Percentiles rank a stretch among this genome's conserved stretches.
Evolutionary conservation across 2,329 filamentous ascomycete species (phyloP).

Genomic region (Ophiostoma populinum): DNA sequence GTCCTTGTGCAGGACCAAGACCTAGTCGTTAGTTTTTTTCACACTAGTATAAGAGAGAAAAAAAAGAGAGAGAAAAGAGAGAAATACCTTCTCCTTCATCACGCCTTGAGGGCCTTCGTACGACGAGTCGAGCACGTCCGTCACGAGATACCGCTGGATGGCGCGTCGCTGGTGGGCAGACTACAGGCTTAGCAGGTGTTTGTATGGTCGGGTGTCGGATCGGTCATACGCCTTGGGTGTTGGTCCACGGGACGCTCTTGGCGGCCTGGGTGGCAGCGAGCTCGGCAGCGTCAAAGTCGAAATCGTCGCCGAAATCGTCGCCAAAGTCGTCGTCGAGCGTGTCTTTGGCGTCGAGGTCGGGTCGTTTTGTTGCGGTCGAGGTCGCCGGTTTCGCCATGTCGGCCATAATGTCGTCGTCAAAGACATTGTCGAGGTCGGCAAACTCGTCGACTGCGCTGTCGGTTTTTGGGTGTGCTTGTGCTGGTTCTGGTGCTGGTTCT

Average conservation of each 20-base stretch:
- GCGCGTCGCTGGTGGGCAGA: slow-evolving; percentile 48
- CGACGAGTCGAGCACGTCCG: slow-evolving; percentile 50
- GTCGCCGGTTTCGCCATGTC: slow-evolving; percentile 12
- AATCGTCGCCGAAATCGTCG: slow-evolving; percentile 57
- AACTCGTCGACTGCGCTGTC: slow-evolving; percentile 30
- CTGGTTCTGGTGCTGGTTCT: neutral
- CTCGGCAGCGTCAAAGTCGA: slow-evolving; percentile 65
- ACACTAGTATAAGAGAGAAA: neutral
- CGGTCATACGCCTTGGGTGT: slow-evolving; percentile 33
- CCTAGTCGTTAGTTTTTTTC: slow-evolving; percentile 26
- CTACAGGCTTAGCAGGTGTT: slow-evolving; percentile 23
- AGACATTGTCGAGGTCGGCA: slow-evolving; percentile 42
- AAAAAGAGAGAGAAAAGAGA: too few species aligned
- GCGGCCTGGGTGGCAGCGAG: slow-evolving; percentile 52
- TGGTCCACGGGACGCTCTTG: slow-evolving; percentile 5
- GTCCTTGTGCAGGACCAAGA: slow-evolving; percentile 70
- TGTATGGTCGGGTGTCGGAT: neutral
- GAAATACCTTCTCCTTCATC: slow-evolving; percentile 52
- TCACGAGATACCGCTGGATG: slow-evolving; percentile 77
- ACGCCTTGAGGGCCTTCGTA: slow-evolving; percentile 46
- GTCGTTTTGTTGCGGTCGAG: too few species aligned
- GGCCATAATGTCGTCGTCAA: slow-evolving; percentile 26
- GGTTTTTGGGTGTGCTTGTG: neutral
- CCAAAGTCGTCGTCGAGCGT: slow-evolving; percentile 32
- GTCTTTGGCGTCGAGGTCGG: too few species aligned